Evolutionary conservation across 1,139 yeast genomes (phyloP).

Genomic region (Arxiozyma telluris): DNA sequence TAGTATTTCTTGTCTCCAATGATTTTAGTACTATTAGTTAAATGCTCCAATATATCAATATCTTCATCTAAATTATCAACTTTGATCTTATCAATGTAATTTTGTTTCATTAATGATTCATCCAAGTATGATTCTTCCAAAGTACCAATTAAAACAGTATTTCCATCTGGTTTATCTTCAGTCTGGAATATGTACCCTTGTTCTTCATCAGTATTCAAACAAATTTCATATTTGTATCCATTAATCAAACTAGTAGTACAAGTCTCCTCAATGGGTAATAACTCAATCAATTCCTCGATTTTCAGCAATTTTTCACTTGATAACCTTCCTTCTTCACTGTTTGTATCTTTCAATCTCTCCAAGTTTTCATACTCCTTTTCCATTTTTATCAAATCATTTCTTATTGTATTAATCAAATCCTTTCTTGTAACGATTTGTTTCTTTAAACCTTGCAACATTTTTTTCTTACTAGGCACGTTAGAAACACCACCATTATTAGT

Average conservation of each 20-base stretch:
- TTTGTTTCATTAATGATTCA: constrained; percentile 9
- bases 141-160: constrained; percentile 19
- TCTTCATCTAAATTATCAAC: constrained; percentile 19
- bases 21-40: constrained; percentile 19
- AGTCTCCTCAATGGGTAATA: constrained; percentile 4
- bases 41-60: constrained; percentile 22
- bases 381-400: constrained; percentile 1
- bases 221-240: constrained; percentile 21
- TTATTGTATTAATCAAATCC: constrained; percentile 1
- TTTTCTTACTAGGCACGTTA: not conserved
- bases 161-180: constrained; percentile 17
- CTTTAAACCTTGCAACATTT: constrained; percentile 6
- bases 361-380: constrained; percentile 6
- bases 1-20: constrained; percentile 23
- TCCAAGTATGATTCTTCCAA: constrained; percentile 14
- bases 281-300: constrained; percentile 10
- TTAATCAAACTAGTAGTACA: constrained; percentile 12
- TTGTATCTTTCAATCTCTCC: constrained; percentile 7
- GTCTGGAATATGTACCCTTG: constrained; percentile 17
- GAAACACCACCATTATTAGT: not conserved
- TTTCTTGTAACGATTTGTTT: constrained; percentile 9
- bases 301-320: constrained; percentile 6
- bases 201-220: constrained; percentile 14
- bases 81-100: constrained; percentile 18
- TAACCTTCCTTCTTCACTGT: constrained; percentile 1